Conservation (phyloP, 2,329 filamentous ascomycete species). For the Fonsecaea monophora region DNA sequence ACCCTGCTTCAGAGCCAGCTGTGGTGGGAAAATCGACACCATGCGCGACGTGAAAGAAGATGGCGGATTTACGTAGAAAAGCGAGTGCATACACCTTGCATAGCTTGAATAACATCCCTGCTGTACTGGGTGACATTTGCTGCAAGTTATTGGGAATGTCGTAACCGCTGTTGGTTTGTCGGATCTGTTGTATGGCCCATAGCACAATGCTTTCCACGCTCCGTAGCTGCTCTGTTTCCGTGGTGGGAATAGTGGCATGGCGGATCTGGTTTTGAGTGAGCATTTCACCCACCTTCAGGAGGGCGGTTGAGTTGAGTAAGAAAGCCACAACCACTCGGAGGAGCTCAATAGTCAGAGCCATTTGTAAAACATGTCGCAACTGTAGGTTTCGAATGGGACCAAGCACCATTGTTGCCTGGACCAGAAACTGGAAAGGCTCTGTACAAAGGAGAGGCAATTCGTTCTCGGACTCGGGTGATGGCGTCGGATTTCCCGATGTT, state of each 20-base stretch:
- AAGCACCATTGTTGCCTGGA: slow-evolving; percentile 35
- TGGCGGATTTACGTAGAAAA: slow-evolving; percentile 83
- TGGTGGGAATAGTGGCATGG: slow-evolving; percentile 6
- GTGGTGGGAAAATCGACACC: slow-evolving; percentile 85
- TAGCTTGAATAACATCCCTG: slow-evolving; percentile 39
- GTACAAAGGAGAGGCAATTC: slow-evolving; percentile 67
- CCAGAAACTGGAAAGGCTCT: slow-evolving; percentile 53
- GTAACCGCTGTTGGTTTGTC: slow-evolving; percentile 1
- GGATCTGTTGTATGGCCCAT: slow-evolving; percentile 23
- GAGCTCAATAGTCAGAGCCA: slow-evolving; percentile 91
- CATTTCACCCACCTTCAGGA: slow-evolving; percentile 27
- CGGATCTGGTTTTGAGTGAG: slow-evolving; percentile 19
- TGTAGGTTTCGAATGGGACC: slow-evolving; percentile 34
- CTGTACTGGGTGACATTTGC: slow-evolving; percentile 22
- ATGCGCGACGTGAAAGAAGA: slow-evolving; percentile 86
- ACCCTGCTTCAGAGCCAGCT: slow-evolving; percentile 66
- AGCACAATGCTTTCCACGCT: slow-evolving; percentile 24
- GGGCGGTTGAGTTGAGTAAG: slow-evolving; percentile 46
- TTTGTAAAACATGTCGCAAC: slow-evolving; percentile 73
- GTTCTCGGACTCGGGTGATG: neutral
- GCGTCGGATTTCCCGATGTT: slow-evolving; percentile 50
- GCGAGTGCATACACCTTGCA: slow-evolving; percentile 84
- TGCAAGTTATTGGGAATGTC: slow-evolving; percentile 2
- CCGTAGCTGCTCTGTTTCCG: slow-evolving; percentile 24
- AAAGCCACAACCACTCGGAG: slow-evolving; percentile 75